Conservation (phyloP, 768 basidiomycete species). For the Mycena amicta region DNA sequence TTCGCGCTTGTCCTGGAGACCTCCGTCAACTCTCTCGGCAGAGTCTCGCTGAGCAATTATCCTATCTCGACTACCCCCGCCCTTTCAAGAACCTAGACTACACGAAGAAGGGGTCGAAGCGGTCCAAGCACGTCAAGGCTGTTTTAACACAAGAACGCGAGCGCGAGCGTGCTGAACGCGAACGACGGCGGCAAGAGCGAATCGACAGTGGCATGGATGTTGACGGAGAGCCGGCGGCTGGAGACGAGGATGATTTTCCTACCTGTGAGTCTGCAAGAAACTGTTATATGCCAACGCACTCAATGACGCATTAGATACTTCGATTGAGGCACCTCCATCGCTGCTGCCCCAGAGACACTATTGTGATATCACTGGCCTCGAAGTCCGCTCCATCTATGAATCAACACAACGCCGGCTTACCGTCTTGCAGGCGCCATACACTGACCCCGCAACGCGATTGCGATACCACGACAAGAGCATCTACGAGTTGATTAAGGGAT, state of each 20-base stretch:
- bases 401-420: no score
- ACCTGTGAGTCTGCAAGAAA: constrained; percentile 63
- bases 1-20: no score
- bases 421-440: constrained; percentile 69
- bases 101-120: constrained; percentile 65
- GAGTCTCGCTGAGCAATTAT: constrained; percentile 76
- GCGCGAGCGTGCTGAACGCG: constrained; percentile 68
- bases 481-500: constrained; percentile 77
- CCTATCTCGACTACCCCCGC: constrained; percentile 66
- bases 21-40: constrained; percentile 28
- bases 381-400: constrained; percentile 41
- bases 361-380: constrained; percentile 86
- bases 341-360: constrained; percentile 74
- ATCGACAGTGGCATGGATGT: constrained; percentile 60
- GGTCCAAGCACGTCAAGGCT: constrained; percentile 79
- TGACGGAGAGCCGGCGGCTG: constrained; percentile 40
- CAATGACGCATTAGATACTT: constrained; percentile 58
- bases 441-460: constrained; percentile 77
- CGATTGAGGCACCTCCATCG: constrained; percentile 85
- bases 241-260: constrained; percentile 62
- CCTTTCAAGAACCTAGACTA: constrained; percentile 81
- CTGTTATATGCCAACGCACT: background rate
- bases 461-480: constrained; percentile 86
- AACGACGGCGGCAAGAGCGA: constrained; percentile 53
- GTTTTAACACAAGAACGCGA: constrained; percentile 81